Evolutionary conservation across 164 flowering plant genomes (phyloP).

Genomic region (Liriodendron chinense): DNA sequence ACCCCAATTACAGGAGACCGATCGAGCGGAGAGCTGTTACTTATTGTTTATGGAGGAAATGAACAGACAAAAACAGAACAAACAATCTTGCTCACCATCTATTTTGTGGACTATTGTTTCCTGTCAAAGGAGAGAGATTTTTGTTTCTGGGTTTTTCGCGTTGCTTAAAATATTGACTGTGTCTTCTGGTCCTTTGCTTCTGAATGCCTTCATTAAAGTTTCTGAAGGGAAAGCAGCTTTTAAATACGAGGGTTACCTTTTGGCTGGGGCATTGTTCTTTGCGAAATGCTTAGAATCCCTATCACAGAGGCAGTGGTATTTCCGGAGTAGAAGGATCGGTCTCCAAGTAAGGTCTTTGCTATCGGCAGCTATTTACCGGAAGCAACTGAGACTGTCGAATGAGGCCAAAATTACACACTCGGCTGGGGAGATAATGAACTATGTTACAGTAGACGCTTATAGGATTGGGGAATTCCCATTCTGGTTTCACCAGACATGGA

Average conservation of each 20-base stretch:
- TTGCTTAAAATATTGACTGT: conserved; percentile 41
- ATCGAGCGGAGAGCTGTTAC: conserved; percentile 51
- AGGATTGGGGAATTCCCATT: conserved; percentile 67
- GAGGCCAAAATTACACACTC: conserved; percentile 47
- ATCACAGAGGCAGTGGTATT: conserved; percentile 66
- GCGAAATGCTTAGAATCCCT: conserved; percentile 57
- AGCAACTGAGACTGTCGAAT: conserved; percentile 59
- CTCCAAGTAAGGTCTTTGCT: conserved; percentile 55
- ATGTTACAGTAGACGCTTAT: conserved; percentile 68
- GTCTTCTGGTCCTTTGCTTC: conserved; percentile 54
- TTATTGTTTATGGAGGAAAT: conserved; percentile 29
- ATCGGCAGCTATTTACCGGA: conserved; percentile 58
- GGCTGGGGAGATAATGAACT: conserved; percentile 61
- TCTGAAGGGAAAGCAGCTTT: conserved; percentile 51
- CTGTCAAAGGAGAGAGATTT: conserved; percentile 44
- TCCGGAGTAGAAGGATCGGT: conserved; percentile 50
- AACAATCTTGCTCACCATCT: conserved; percentile 25
- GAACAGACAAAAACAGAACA: conserved; percentile 23
- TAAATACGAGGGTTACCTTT: conserved; percentile 46
- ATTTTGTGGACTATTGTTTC: conserved; percentile 33
- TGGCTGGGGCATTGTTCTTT: conserved; percentile 39
- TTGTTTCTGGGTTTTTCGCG: conserved; percentile 63
- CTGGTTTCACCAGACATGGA: conserved; percentile 78
- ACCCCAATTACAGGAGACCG: conserved; percentile 40
- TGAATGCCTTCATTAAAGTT: conserved; percentile 59